Evolutionary conservation across 163 green algal genomes (phyloP), one percentile per base, ranked within the genome.

Genomic region (Chloromonas sp.): DNA sequence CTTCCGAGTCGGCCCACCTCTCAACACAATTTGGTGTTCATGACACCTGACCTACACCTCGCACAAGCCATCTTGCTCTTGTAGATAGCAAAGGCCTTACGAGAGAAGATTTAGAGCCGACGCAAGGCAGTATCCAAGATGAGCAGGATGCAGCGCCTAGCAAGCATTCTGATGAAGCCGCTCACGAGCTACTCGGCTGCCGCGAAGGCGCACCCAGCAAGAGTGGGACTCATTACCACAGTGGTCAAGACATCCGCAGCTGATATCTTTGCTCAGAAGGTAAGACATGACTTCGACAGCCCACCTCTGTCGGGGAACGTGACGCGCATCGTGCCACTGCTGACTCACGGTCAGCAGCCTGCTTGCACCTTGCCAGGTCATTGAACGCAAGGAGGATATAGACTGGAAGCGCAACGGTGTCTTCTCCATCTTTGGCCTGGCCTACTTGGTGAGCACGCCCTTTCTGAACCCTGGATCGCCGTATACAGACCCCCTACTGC

Each of bases 191-290:
- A 74, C 66, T 15, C 5, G 5, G 66, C 66, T 5, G 66, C 66
- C 5, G 66, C 66, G 5, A 74, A 74, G 66, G 11, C 5, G 66
- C 5, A 74, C 66, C 66, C 66, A 11, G 66, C 66, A 5, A 74
- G 5, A 5, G 66, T 74, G 66, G 66, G 66, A 5, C 5, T 96
- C 60, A 84, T 96, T n/a, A 97, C 93, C 60, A 95, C 91, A 2
- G 93, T 94, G 3, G 76, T 97, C 14, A 97, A 97, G 74, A 97
- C 94, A 0, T 93, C 86, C 58, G 92, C 89, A 1, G 94, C 94
- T 2, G 94, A 97, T 82, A 15, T 95, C 14, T 96, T 97, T 82
- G 94, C 94, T 15, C 94, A 97, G 78, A 97, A 96, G 91, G 93
- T 87, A 58, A 60, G 87, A 13, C 3, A 61, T 0, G 2, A 57